Evolutionary conservation across 176 grass and related monocot species (phyloP).

Genomic region (Tillandsia fasciculata): DNA sequence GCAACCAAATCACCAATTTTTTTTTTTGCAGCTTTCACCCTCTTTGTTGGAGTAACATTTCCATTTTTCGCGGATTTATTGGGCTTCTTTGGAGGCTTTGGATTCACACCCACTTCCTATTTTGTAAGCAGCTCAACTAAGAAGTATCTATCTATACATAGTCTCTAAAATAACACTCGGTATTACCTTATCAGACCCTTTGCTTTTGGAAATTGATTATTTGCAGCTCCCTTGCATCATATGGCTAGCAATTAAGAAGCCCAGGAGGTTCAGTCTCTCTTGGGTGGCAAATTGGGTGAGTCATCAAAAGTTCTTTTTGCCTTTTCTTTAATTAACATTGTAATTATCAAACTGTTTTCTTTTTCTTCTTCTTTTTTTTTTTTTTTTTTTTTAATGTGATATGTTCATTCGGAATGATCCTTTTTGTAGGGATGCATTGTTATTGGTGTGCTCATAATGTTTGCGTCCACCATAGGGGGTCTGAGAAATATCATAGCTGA

Average conservation of each 20-base stretch:
- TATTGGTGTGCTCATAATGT: conserved; percentile 10
- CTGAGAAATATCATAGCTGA: conserved; percentile 6
- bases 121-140: conserved; percentile 1
- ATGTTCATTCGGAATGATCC: too few relatives aligned
- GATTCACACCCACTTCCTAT: conserved; percentile 17
- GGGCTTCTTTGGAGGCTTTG: conserved; percentile 45
- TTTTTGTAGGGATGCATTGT: conserved; percentile 1
- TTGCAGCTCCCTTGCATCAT: conserved; percentile 17
- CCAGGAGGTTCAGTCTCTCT: conserved; percentile 15
- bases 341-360: not conserved
- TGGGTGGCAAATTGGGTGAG: conserved; percentile 7
- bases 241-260: conserved; percentile 18
- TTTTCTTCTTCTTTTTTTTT: not conserved
- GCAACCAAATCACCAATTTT: not conserved
- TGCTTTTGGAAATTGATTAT: too few relatives aligned
- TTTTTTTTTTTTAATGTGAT: too few relatives aligned
- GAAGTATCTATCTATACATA: not conserved
- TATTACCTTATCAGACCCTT: too few relatives aligned
- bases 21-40: conserved; percentile 10
- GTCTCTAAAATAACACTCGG: not conserved
- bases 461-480: not conserved
- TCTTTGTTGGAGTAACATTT: conserved; percentile 34
- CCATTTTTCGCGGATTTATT: conserved; percentile 45
- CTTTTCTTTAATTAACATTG: not conserved
- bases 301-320: not conserved